A percentile compares a stretch with the other conserved stretches of the same genome.
Conservation (phyloP, 2,329 filamentous ascomycete genomes). For the Fusarium verrucosum region DNA sequence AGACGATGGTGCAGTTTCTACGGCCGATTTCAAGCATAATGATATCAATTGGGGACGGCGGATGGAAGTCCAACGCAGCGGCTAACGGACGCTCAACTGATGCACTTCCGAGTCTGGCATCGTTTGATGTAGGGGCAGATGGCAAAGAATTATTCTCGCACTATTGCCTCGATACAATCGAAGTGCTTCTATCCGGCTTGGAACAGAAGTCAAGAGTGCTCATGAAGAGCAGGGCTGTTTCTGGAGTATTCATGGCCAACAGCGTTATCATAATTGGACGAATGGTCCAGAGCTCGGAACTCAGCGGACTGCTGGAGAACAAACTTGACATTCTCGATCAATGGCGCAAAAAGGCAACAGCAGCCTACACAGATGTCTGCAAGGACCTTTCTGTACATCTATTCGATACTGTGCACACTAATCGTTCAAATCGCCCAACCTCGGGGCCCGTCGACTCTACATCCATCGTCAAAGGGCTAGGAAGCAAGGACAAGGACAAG, state of each 20-base stretch:
- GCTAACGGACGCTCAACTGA: conserved; percentile 67
- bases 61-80: conserved; percentile 73
- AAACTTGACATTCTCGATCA: conserved; percentile 75
- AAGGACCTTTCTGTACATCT: conserved; percentile 86
- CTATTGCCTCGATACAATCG: conserved; percentile 90
- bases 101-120: conserved; percentile 74
- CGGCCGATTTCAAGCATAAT: conserved; percentile 88
- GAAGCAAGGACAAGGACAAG: conserved; percentile 90
- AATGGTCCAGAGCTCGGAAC: conserved; percentile 82
- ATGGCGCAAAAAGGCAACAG: conserved; percentile 88
- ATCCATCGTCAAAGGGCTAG: conserved; percentile 82
- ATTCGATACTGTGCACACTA: conserved; percentile 92
- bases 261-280: conserved; percentile 85
- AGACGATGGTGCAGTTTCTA: conserved; percentile 87
- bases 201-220: conserved; percentile 77
- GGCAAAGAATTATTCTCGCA: conserved; percentile 87
- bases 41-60: conserved; percentile 90
- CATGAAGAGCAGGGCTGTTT: conserved; percentile 78
- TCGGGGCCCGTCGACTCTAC: conserved; percentile 83
- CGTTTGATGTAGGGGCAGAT: conserved; percentile 89
- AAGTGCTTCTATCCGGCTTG: conserved; percentile 77
- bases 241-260: conserved; percentile 93
- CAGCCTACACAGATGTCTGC: conserved; percentile 86
- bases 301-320: conserved; percentile 74
- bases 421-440: conserved; percentile 74